These are phyloP conservation scores for Cichorium intybus DNA, from an alignment of 140 eudicot species.

Conservation along the genomic window DNA sequence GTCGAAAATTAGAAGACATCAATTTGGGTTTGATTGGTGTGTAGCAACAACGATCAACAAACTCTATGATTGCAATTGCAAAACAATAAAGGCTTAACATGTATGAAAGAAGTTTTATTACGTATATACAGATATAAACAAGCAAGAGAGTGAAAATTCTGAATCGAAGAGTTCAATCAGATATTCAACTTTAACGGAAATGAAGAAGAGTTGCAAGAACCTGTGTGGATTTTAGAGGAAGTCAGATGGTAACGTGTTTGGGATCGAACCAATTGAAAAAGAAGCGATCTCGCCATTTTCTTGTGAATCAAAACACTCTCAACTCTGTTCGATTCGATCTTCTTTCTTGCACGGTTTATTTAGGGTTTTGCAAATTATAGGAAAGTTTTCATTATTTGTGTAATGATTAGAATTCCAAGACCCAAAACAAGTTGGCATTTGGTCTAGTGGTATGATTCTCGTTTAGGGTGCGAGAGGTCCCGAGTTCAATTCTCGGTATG, in stretches of 20 bases:
- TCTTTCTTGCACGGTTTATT: not conserved
- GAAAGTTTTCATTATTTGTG: not conserved
- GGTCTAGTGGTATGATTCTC: slow-evolving; percentile 99
- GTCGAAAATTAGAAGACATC: not conserved
- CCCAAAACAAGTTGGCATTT: slow-evolving; percentile 47
- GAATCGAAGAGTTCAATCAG: not conserved
- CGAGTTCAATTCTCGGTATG: slow-evolving; percentile 99
- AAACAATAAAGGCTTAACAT: not conserved
- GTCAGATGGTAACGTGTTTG: slow-evolving; percentile 28
- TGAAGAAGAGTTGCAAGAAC: slow-evolving; percentile 8
- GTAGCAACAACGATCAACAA: slow-evolving; percentile 1
- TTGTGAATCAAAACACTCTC: not conserved
- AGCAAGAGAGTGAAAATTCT: not conserved
- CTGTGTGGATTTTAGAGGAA: slow-evolving; percentile 23
- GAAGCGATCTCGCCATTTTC: slow-evolving; percentile 46
- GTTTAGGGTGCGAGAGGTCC: slow-evolving; percentile 99
- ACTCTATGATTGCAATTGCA: slow-evolving; percentile 7
- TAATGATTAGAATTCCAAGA: not conserved
- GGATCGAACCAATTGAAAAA: slow-evolving; percentile 45
- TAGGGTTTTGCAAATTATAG: slow-evolving; percentile 20
- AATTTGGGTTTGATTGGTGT: not conserved
- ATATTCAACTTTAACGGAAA: not conserved
- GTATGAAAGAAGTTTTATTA: not conserved
- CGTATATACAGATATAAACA: not conserved
- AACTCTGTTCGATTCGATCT: not conserved